Evolutionary conservation across 2,329 filamentous ascomycete species (phyloP), one percentile per base, ranked within the genome.

Genomic region (Venturia effusa): DNA sequence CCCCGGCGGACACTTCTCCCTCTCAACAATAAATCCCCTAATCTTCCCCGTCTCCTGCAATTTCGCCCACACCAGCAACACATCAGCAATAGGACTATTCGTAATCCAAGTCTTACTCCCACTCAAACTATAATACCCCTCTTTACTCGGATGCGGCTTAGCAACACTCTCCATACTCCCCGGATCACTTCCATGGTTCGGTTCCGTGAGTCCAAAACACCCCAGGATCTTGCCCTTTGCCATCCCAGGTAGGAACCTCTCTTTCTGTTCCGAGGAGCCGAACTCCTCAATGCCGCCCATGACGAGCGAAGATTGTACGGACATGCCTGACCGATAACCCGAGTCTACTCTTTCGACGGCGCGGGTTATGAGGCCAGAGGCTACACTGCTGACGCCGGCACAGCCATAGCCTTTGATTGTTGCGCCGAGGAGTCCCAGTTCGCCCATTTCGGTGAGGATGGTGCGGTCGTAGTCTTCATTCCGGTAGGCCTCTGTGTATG

Each of bases 51-150:
- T 95, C 69, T 89, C 88, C 67, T 94, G 85, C 59, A 96, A 78
- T 79, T 96, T 97, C 0, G 93, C 94, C 94, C 94, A 99, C 0
- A 96, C 87, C 67, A 96, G 77, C 62, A 95, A 77, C 1, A 96
- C 82, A 69, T 96, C 90, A 1, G 91, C 85, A 69, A 96, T 95
- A 3, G 92, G 92, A 8, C 89, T 93, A 76, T 96, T 96, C 17
- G 92, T 96, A 73, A 96, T 96, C 92, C 92, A 96, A 0, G 92
- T 96, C 81, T 96, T 96, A 61, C 89, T 79, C 1, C 92, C 92
- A 57, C 87, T 90, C 41, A 96, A 77, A 54, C 86, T 83, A 70
- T 88, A 89, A 74, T 91, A 90, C 0, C 91, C 92, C 71, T 89
- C 88, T 79, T 92, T 92, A 8, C 84, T 87, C 6, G 91, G 89